Evolutionary conservation across 768 basidiomycete species (phyloP), one percentile per base, ranked within the genome.

Genomic region (Tulasnella calospora): DNA sequence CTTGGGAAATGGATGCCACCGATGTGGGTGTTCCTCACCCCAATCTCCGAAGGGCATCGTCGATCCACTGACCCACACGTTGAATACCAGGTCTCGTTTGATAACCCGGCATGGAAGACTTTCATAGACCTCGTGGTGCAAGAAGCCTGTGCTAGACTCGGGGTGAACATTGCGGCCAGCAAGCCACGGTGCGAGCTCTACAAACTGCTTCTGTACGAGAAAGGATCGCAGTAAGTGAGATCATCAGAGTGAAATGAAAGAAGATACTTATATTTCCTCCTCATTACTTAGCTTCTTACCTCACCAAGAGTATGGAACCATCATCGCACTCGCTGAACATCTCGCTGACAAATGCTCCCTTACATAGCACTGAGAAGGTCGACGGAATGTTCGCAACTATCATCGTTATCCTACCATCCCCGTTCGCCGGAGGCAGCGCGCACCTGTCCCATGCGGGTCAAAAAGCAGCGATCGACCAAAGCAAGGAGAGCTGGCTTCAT

Each of bases 301-400:
- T 9, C 87, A 88, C 80, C 85, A 86, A 81, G 88, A 88, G 87
- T 88, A 80, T 46, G 86, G 81, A 23, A 9, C 44, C 2, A 13
- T 36, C 15, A 33, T 74, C 69, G 6, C 35, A 35, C 23, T 12
- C n/a, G 10, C 38, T 36, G 79, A 41, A 61, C 47, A 1, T 47
- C 38, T 47, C 36, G 13, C 57, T 35, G 69, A 69, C 33, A 41
- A 8, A 35, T 9, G 71, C n/a, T 38, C 12, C 1, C 55, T 33
- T 35, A 30, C 8, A 67, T 40, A 88, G 88, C 76, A 88, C 87
- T 1, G 87, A 87, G 75, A 88, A 88, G 80, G 83, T 83, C 0
- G 79, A 84, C 38, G 87, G 86, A 1, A 88, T 88, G 87, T 89
- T 90, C 79, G 89, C 88, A 13, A 88, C 88, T 0, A 82, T 88